Evolutionary conservation across 148 eudicot species (phyloP), one percentile per base, ranked within the genome.

Genomic region (Simmondsia chinensis): DNA sequence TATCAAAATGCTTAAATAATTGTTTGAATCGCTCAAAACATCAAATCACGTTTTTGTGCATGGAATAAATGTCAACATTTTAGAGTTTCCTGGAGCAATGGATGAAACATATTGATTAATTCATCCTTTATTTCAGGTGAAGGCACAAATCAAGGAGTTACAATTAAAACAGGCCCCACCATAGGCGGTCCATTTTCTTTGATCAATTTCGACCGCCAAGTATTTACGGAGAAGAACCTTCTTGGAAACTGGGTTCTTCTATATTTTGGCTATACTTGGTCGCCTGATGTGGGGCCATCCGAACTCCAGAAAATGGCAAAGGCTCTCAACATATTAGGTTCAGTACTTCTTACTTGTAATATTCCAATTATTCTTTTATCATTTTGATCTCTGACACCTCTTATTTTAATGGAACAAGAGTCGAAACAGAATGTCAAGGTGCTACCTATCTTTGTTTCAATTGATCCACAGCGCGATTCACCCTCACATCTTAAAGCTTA

Each of bases 151-250:
- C 44, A 29, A 57, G 55, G 64, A 57, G 46, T 65, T 48, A 31
- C 64, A 39, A 68, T 54, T 39, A 53, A 63, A n/a, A n/a, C n/a
- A 31, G 99, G 89, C 18, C 95, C 94, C 10, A 69, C 52, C 41
- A 66, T 91, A 56, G 97, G 97, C 39, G 94, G 95, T n/a, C 97
- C 97, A n/a, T 91, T 91, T 71, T 63, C 66, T 37, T 54, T 91
- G 59, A 56, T 91, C 17, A 67, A 79, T 61, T 64, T 94, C 18
- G 82, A 85, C 53, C 60, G 57, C 16, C 63, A 52, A 38, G 26
- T 64, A 12, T 74, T 91, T 43, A 82, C 88, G 17, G 81, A 91
- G 64, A 58, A 54, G 41, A 65, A 65, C 63, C 73, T 85, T 59
- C 44, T 52, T 5, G 95, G 94, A 43, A 74, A 72, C 36, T 91